These are phyloP conservation scores for Patellaria atrata DNA, from an alignment of 495 filamentous ascomycete species.

Conservation along the genomic window DNA sequence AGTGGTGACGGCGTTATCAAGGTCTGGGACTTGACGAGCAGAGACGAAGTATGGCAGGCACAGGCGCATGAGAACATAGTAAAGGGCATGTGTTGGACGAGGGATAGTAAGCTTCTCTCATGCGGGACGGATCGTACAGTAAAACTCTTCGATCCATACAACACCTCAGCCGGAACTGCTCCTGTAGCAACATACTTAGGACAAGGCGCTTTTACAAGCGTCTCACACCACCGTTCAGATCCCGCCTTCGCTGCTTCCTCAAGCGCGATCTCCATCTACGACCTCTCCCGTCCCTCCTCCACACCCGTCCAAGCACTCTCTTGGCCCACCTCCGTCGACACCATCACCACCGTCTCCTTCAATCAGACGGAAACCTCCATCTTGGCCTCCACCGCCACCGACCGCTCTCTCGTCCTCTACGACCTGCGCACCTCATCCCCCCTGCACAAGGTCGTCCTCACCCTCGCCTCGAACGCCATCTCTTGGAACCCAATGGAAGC, in stretches of 20 bases:
- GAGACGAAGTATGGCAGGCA: slow-evolving; percentile 66
- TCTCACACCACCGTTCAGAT: slow-evolving; percentile 63
- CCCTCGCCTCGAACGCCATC: slow-evolving; percentile 69
- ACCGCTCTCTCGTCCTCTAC: slow-evolving; percentile 74
- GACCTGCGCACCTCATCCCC: slow-evolving; percentile 81
- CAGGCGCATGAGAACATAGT: slow-evolving; percentile 80
- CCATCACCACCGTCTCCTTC: slow-evolving; percentile 80
- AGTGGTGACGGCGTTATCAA: slow-evolving; percentile 56
- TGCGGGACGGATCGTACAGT: slow-evolving; percentile 77
- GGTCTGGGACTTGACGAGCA: slow-evolving; percentile 75
- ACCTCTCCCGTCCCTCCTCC: slow-evolving; percentile 57
- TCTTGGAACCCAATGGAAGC: slow-evolving; percentile 91
- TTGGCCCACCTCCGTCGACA: slow-evolving; percentile 80
- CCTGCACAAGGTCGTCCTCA: slow-evolving; percentile 61
- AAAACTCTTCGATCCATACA: slow-evolving; percentile 86
- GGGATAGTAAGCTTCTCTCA: slow-evolving; percentile 70
- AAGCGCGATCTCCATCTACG: slow-evolving; percentile 71
- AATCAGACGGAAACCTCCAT: slow-evolving; percentile 91
- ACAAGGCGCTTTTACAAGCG: slow-evolving; percentile 60
- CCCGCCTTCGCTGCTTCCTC: slow-evolving; percentile 62
- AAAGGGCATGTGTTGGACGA: slow-evolving; percentile 80
- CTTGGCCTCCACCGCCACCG: slow-evolving; percentile 66
- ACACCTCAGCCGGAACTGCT: slow-evolving; percentile 42
- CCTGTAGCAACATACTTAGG: slow-evolving; percentile 77
- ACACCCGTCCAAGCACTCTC: slow-evolving; percentile 64